Conservation (phyloP, 768 basidiomycete species). For the Dentipellis fragilis region DNA sequence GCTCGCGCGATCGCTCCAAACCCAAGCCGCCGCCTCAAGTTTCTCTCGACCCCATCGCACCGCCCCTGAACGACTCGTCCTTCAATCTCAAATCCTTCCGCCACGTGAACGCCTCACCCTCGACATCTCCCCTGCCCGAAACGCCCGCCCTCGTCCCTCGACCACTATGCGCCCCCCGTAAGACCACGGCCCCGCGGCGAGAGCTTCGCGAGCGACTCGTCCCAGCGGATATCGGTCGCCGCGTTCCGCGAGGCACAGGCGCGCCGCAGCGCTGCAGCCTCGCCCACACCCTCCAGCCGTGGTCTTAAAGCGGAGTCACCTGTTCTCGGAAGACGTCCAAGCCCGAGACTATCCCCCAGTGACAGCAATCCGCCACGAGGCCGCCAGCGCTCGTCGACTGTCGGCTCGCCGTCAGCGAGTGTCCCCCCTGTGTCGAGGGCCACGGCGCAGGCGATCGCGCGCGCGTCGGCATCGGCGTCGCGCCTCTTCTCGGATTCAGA, state of each 20-base stretch:
- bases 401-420: conserved; percentile 1
- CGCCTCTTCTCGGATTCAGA: conserved; percentile 22
- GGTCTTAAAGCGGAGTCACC: conserved; percentile 1
- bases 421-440: background rate
- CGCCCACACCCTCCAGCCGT: conserved; percentile 34
- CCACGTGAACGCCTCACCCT: conserved; percentile 38
- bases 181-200: conserved; percentile 43
- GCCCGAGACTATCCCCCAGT: conserved; percentile 6
- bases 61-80: conserved; percentile 24
- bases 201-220: conserved; percentile 52
- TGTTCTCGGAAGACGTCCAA: background rate
- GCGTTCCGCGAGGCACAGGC: conserved; percentile 76
- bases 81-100: conserved; percentile 73
- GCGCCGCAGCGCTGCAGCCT: conserved; percentile 49
- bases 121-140: conserved; percentile 18
- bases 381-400: conserved; percentile 6
- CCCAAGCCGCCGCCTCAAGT: conserved; percentile 26
- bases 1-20: conserved; percentile 28
- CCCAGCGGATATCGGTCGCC: conserved; percentile 70
- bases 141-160: conserved; percentile 13
- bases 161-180: conserved; percentile 21
- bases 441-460: background rate
- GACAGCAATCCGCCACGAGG: conserved; percentile 1
- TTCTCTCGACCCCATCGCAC: conserved; percentile 14
- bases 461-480: conserved; percentile 11